Evolutionary conservation across 495 filamentous ascomycete genomes (phyloP).

Genomic region (Penicillium macrosclerotiorum): DNA sequence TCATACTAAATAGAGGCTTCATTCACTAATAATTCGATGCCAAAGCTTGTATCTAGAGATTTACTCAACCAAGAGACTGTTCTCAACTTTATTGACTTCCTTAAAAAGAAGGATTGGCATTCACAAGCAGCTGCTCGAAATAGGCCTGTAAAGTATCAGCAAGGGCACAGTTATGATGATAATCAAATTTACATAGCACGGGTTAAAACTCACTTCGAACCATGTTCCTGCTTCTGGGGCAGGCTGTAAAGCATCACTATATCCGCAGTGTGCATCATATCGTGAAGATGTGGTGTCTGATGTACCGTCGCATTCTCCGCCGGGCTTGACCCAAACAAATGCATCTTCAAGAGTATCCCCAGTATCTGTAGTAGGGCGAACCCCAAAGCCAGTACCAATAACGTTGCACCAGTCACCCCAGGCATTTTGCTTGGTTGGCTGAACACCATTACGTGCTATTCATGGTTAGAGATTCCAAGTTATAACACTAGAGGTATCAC

Average conservation of each 20-base stretch:
- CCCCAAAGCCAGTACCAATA: constrained; percentile 70
- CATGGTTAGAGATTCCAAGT: neutral
- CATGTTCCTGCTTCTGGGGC: constrained; percentile 75
- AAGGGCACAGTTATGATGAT: neutral
- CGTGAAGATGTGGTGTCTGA: constrained; percentile 57
- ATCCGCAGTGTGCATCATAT: constrained; percentile 73
- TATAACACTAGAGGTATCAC: neutral
- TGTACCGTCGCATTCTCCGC: constrained; percentile 79
- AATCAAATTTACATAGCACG: neutral
- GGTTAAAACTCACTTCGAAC: constrained; percentile 57
- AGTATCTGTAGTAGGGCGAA: constrained; percentile 62
- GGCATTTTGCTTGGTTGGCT: constrained; percentile 58
- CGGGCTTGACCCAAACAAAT: constrained; percentile 84
- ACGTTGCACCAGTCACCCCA: constrained; percentile 90
- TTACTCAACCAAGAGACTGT: neutral
- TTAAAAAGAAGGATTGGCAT: constrained; percentile 57
- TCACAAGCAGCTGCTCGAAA: constrained; percentile 67
- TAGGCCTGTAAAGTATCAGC: constrained; percentile 19
- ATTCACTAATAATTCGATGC: neutral
- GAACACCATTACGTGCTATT: constrained; percentile 62
- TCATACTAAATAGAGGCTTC: neutral
- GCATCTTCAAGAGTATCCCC: constrained; percentile 64
- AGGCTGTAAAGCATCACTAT: constrained; percentile 56
- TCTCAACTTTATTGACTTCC: neutral
- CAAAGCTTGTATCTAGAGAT: neutral